These are phyloP conservation scores for Oryza glumipatula DNA, from an alignment of 176 grass and related monocot species.

Conservation along the genomic window DNA sequence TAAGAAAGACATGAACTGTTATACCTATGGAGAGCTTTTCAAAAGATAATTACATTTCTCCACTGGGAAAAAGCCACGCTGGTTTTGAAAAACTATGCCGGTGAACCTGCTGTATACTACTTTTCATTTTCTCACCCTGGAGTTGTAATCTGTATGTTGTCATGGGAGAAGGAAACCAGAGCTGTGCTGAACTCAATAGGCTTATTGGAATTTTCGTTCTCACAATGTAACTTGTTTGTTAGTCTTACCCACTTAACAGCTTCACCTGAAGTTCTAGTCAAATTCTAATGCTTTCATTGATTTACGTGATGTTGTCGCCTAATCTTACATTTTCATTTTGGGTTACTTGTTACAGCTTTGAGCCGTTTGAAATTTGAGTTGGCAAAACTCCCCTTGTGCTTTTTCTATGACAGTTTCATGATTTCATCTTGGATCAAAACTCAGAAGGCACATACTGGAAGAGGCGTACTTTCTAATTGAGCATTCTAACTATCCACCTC, in stretches of 20 bases:
- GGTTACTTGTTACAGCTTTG: not conserved
- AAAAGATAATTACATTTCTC: not conserved
- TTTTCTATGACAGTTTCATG: not conserved
- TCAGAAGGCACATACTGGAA: not conserved
- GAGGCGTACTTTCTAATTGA: not conserved
- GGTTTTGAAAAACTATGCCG: not conserved
- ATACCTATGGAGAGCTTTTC: not conserved
- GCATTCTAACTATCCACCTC: slow-evolving; percentile 40
- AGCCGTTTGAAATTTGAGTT: not conserved
- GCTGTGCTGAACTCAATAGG: slow-evolving; percentile 1
- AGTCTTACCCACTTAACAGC: not conserved
- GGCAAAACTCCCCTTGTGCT: not conserved
- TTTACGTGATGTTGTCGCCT: not conserved
- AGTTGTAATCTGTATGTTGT: slow-evolving; percentile 11
- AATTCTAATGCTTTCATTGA: not conserved
- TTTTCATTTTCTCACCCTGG: not conserved
- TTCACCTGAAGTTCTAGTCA: not conserved
- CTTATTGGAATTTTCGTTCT: not conserved
- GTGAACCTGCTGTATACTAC: not conserved
- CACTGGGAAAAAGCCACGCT: not conserved
- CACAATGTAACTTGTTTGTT: slow-evolving; percentile 3
- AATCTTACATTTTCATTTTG: not conserved
- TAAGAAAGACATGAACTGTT: slow-evolving; percentile 1
- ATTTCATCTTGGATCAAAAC: not conserved
- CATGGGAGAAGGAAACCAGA: not conserved